Conservation (phyloP, 148 eudicot genomes). For the Diospyros kaki region DNA sequence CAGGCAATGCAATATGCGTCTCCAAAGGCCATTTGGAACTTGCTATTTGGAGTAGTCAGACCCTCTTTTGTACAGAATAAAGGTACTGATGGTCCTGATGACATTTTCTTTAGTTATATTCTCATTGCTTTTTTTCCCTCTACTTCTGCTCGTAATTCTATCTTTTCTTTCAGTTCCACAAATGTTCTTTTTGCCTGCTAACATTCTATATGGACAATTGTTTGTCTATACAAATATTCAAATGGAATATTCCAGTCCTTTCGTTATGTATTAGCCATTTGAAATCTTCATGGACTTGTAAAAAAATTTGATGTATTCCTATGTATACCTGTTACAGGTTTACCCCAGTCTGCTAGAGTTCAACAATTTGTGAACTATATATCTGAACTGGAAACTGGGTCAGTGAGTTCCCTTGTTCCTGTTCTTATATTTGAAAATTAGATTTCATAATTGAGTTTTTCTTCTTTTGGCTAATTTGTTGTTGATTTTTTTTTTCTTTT, state of each 20-base stretch:
- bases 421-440: background rate
- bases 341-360: constrained; percentile 52
- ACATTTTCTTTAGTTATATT: background rate
- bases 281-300: background rate
- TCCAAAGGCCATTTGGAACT: constrained; percentile 94
- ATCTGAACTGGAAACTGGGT: constrained; percentile 77
- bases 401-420: constrained; percentile 13
- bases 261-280: background rate
- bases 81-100: constrained; percentile 37
- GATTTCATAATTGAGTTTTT: constrained; percentile 4
- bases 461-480: constrained; percentile 3
- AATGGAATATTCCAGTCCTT: background rate
- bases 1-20: constrained; percentile 99
- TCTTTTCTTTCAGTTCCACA: background rate
- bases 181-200: background rate
- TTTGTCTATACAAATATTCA: background rate
- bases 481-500: background rate
- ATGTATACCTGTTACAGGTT: constrained; percentile 33
- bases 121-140: background rate
- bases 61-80: constrained; percentile 49
- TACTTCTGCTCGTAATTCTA: background rate
- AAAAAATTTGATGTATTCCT: too few species aligned
- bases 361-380: constrained; percentile 75
- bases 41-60: constrained; percentile 56
- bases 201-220: background rate